A percentile compares a stretch with the other conserved stretches of the same genome.
These are phyloP conservation scores for Abrus pulchellus DNA, from an alignment of 306 rosid species.

Conservation along the genomic window DNA sequence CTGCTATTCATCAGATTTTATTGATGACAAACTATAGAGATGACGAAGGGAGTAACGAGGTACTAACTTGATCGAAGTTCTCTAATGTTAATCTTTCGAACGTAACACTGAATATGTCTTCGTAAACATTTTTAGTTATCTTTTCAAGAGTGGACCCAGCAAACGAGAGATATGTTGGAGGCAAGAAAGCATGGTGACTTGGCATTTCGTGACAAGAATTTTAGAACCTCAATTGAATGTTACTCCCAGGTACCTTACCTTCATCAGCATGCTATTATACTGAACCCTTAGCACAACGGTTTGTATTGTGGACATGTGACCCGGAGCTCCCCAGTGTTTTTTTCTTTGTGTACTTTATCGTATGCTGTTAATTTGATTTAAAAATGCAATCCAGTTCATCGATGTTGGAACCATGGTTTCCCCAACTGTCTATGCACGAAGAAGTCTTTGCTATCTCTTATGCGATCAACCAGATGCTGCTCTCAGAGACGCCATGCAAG, in stretches of 20 bases:
- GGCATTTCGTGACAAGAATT: slow-evolving; percentile 83
- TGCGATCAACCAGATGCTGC: slow-evolving; percentile 88
- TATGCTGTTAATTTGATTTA: not conserved
- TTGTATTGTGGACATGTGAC: not conserved
- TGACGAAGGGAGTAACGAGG: slow-evolving; percentile 84
- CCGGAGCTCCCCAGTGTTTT: no score
- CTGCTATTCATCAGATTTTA: slow-evolving; percentile 80
- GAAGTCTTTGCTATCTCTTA: slow-evolving; percentile 76
- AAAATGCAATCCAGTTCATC: slow-evolving; percentile 61
- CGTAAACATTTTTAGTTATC: slow-evolving; percentile 58
- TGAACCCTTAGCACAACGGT: not conserved
- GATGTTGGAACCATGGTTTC: slow-evolving; percentile 80
- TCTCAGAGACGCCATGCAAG: slow-evolving; percentile 87
- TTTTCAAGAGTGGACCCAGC: slow-evolving; percentile 93
- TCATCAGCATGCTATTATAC: not conserved
- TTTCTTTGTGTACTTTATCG: no score
- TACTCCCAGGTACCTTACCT: slow-evolving; percentile 66
- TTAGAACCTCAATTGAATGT: slow-evolving; percentile 71
- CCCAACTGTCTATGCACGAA: slow-evolving; percentile 75
- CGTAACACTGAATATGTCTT: slow-evolving; percentile 23
- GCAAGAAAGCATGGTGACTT: slow-evolving; percentile 81
- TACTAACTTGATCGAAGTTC: slow-evolving; percentile 36
- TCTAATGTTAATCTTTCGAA: slow-evolving; percentile 12
- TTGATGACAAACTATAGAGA: slow-evolving; percentile 74
- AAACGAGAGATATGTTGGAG: slow-evolving; percentile 78